Base-by-base conservation (phyloP, 176 grass and related monocot genomes). In the Oryza rufipogon region DNA sequence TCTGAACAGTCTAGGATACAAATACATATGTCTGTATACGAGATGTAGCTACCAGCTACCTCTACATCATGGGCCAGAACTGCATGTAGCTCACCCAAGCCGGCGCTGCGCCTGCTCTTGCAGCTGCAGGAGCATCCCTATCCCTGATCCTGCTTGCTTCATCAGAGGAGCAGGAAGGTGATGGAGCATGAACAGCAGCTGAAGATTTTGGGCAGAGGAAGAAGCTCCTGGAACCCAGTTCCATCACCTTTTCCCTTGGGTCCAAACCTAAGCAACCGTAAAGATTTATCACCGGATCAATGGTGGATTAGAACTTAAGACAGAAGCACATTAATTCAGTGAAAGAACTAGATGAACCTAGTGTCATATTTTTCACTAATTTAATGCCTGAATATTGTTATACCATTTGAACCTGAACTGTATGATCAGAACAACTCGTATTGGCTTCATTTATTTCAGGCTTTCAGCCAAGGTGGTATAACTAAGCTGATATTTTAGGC, bases 141-240 rank as follows among this genome's bases (percentile, higher is more conserved):
- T 80, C 48, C 11, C 36, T 71, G 75, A 79, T 17, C 58, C 64
- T 66, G 56, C 78, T 89, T 54, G 14, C 61, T 73, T 68, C 78
- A 41, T 84, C 63, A 48, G 83, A 58, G 23, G 84, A 86, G 47
- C 85, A 84, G 10, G 88, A 86, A 4, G 86, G 73, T 11, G 92
- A 52, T 22, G 71, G 19, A 8, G 49, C 5, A 34, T 60, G 52
- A 45, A 66, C 87, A 11, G 63, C 66, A 22, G 76, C 83, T 56
- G 77, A 70, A 48, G 80, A 74, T 63, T 87, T 96, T 25, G 84
- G 80, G 17, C 96, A 99, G 41, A 99, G 91, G 87, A 99, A 99
- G 89, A 99, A 99, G 88, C 91, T 96, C 45, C 96, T 90, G 61
- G 96, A 94, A 15, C 93, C 96, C 81, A 92, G 85, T n/a, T 78